phyloP scores from a whole-genome alignment of 2,329 filamentous ascomycete genomes.

The Cordyceps farinosa region DNA sequence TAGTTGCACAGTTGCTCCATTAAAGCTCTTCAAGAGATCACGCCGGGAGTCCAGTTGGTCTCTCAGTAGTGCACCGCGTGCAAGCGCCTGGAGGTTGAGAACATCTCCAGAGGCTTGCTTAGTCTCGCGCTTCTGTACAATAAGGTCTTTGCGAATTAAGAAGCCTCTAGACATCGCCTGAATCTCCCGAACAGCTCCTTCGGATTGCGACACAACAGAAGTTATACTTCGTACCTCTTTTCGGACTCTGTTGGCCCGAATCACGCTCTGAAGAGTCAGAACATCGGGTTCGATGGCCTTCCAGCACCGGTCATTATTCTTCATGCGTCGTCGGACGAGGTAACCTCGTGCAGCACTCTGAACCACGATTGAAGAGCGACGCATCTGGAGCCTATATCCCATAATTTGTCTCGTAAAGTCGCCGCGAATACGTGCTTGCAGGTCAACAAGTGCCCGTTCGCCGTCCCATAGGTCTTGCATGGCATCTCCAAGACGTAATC shows the following conservation, averaged over 20 bases:
- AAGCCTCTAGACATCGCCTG: constrained; percentile 66
- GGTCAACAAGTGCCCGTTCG: constrained; percentile 71
- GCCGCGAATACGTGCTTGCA: constrained; percentile 84
- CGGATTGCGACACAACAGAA: constrained; percentile 59
- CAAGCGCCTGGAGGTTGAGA: constrained; percentile 60
- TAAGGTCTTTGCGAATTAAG: constrained; percentile 56
- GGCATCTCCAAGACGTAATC: constrained; percentile 70
- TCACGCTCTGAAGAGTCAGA: constrained; percentile 75
- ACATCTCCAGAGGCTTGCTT: constrained; percentile 50
- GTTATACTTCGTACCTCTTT: constrained; percentile 53
- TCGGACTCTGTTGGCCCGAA: constrained; percentile 65
- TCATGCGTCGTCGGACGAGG: constrained; percentile 62
- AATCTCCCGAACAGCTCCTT: constrained; percentile 61
- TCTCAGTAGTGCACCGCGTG: constrained; percentile 64
- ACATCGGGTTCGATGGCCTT: constrained; percentile 68
- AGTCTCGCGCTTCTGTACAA: constrained; percentile 54
- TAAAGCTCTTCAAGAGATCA: constrained; percentile 48
- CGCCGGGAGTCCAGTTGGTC: constrained; percentile 52
- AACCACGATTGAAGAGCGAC: constrained; percentile 70
- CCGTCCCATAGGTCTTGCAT: constrained; percentile 91
- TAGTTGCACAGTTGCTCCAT: constrained; percentile 49
- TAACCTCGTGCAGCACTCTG: constrained; percentile 78
- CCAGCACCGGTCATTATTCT: constrained; percentile 63
- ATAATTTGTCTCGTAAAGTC: constrained; percentile 83
- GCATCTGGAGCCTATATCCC: constrained; percentile 79